Conservation (phyloP, 139 green algal species). For the Pycnococcus provasolii region DNA sequence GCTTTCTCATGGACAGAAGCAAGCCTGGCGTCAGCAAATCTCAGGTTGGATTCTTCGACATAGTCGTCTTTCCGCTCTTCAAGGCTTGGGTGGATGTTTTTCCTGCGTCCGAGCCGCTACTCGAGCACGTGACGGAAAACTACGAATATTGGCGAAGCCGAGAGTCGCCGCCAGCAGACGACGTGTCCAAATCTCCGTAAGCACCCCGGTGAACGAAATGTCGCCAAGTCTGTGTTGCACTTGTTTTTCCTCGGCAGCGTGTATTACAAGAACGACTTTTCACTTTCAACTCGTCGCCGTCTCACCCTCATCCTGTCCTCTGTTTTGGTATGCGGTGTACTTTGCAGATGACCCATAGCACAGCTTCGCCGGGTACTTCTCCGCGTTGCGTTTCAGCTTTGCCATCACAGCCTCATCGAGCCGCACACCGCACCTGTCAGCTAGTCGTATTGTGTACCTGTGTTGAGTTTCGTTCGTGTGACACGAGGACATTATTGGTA, state of each 20-base stretch:
- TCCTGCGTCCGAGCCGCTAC: too few relatives aligned
- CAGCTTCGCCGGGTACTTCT: slow-evolving; percentile 48
- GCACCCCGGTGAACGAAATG: background rate
- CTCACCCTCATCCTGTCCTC: background rate
- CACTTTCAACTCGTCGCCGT: background rate
- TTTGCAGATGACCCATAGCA: slow-evolving; percentile 43
- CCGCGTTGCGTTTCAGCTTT: slow-evolving; percentile 46
- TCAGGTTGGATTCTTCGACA: too few relatives aligned
- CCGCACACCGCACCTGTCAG: slow-evolving; percentile 58
- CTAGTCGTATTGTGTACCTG: slow-evolving; percentile 34
- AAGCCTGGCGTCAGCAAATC: too few relatives aligned
- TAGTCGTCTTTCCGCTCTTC: too few relatives aligned
- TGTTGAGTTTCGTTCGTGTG: background rate
- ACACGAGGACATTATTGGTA: background rate
- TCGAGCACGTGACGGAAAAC: too few relatives aligned
- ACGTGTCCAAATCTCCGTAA: too few relatives aligned
- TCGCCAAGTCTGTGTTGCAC: background rate
- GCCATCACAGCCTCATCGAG: slow-evolving; percentile 36
- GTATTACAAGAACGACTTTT: background rate
- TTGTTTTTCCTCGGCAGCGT: background rate
- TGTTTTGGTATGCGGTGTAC: slow-evolving; percentile 40
- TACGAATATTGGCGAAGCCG: too few relatives aligned
- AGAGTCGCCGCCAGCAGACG: too few relatives aligned
- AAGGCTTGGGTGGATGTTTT: too few relatives aligned
- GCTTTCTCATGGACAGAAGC: too few relatives aligned